Evolutionary conservation across 768 basidiomycete species (phyloP).

Genomic region (Podaxis sp.): DNA sequence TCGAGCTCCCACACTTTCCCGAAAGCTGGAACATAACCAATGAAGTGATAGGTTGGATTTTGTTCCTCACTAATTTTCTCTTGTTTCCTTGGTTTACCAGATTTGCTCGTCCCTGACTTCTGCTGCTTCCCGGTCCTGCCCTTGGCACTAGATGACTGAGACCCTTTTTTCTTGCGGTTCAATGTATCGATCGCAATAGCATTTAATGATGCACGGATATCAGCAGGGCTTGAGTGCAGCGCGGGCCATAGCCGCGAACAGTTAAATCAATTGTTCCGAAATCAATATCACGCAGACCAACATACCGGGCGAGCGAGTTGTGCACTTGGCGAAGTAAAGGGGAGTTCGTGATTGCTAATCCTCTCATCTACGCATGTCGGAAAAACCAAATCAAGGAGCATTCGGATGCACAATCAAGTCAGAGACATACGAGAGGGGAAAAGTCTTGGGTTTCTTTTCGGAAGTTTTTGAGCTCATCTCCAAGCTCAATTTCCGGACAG

Average conservation of each 20-base stretch:
- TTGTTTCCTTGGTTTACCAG: slow-evolving; percentile 11
- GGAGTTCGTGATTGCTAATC: slow-evolving; percentile 57
- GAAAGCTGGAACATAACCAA: slow-evolving; percentile 57
- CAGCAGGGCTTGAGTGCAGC: slow-evolving; percentile 41
- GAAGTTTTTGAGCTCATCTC: slow-evolving; percentile 39
- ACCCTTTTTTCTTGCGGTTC: slow-evolving; percentile 34
- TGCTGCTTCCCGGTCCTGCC: neutral
- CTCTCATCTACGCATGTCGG: slow-evolving; percentile 46
- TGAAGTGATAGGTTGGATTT: slow-evolving; percentile 58
- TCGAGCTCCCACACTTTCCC: slow-evolving; percentile 73
- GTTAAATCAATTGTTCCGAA: neutral
- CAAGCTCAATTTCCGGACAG: slow-evolving; percentile 46
- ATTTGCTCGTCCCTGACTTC: slow-evolving; percentile 1
- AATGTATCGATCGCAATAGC: slow-evolving; percentile 41
- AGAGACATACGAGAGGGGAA: slow-evolving; percentile 48
- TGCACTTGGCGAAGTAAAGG: slow-evolving; percentile 49
- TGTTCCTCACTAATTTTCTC: slow-evolving; percentile 24
- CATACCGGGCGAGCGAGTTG: slow-evolving; percentile 57
- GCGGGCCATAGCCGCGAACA: slow-evolving; percentile 6
- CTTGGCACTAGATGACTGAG: neutral
- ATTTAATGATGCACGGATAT: slow-evolving; percentile 49
- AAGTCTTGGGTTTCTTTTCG: slow-evolving; percentile 48
- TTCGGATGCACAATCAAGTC: neutral
- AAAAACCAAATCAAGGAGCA: neutral
- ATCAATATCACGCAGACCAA: neutral